Conservation (phyloP, 1,284 basidiomycete species). For the Phenoliferia sp. region DNA sequence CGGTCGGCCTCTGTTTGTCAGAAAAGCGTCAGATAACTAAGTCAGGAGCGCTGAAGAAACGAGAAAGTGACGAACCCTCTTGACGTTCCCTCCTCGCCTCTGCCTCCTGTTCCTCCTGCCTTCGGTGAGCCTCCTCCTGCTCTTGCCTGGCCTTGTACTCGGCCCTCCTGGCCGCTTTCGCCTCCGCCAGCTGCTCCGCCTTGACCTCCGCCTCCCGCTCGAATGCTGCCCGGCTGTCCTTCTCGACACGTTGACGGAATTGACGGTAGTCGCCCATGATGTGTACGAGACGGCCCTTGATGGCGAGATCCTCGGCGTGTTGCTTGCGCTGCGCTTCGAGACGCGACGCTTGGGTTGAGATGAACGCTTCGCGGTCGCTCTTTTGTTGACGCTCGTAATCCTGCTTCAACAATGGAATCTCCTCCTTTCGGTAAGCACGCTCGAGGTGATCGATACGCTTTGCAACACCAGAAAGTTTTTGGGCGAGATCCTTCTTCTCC, state of each 20-base stretch:
- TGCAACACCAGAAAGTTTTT: conserved; percentile 73
- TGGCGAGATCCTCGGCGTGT: conserved; percentile 66
- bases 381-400: conserved; percentile 87
- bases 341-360: conserved; percentile 58
- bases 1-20: conserved; percentile 12
- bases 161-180: conserved; percentile 24
- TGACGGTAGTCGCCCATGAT: conserved; percentile 70
- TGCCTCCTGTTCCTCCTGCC: conserved; percentile 25
- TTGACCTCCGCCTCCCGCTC: conserved; percentile 40
- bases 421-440: conserved; percentile 92
- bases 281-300: conserved; percentile 69
- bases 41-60: neutral
- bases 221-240: conserved; percentile 75
- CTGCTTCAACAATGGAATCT: conserved; percentile 74
- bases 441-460: conserved; percentile 95
- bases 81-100: conserved; percentile 17
- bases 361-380: conserved; percentile 66
- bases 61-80: conserved; percentile 13
- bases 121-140: conserved; percentile 16
- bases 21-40: too few species aligned
- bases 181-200: conserved; percentile 30
- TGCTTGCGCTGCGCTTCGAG: conserved; percentile 58
- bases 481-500: conserved; percentile 85
- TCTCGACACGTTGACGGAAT: conserved; percentile 68
- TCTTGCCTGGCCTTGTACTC: conserved; percentile 46